A percentile compares a stretch with the other conserved stretches of the same genome.
These are phyloP conservation scores for Plasmodium malariae DNA, from an alignment of 169 alveolate species.

Conservation along the genomic window DNA sequence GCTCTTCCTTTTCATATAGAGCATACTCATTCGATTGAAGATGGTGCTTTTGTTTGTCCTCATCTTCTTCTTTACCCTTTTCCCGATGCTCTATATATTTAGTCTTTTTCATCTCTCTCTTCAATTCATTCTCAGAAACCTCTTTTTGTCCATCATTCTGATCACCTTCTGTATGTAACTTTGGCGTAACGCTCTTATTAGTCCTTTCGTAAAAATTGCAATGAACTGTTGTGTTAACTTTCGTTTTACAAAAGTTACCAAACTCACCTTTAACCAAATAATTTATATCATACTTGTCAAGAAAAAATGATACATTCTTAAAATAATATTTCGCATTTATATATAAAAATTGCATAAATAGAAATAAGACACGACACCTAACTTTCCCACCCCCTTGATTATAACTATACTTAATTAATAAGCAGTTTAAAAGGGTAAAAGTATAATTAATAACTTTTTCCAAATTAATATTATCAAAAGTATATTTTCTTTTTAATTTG, in stretches of 20 bases:
- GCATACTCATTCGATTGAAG: background rate
- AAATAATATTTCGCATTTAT: conserved; percentile 65
- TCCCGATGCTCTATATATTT: background rate
- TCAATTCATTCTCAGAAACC: no score
- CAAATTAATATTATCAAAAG: conserved; percentile 31
- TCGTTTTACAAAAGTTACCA: background rate
- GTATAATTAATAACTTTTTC: conserved; percentile 29
- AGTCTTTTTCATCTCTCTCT: background rate
- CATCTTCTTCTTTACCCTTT: background rate
- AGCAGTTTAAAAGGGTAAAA: conserved; percentile 23
- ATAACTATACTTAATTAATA: conserved; percentile 63
- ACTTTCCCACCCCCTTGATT: conserved; percentile 17
- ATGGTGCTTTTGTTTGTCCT: background rate
- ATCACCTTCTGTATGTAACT: no score
- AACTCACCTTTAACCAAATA: conserved; percentile 41
- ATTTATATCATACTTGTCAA: conserved; percentile 55
- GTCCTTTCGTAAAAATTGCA: background rate
- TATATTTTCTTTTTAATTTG: conserved; percentile 16
- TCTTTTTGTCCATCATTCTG: no score
- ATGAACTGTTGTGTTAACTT: background rate
- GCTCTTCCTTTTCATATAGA: background rate
- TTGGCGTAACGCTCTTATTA: background rate
- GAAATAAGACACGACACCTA: conserved; percentile 16
- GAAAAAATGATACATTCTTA: conserved; percentile 37
- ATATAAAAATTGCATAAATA: conserved; percentile 50